Conservation (phyloP, 805 yeast genomes). For the Pichia deserticola region DNA sequence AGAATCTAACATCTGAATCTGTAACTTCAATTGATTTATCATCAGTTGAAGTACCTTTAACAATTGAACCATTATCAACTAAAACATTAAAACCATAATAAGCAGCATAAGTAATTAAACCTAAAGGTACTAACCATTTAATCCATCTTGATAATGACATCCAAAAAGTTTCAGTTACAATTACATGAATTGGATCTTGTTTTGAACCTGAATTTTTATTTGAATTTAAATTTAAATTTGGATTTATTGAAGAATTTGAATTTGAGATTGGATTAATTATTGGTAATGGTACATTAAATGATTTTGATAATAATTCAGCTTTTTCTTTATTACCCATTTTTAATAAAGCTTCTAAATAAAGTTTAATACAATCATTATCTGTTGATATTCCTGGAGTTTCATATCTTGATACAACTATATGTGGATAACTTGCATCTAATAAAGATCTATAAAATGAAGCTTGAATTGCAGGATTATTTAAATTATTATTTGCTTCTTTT, state of each 20-base stretch:
- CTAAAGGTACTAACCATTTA: conserved; percentile 80
- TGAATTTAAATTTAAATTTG: background rate
- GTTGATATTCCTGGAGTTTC: conserved; percentile 92
- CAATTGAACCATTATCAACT: conserved; percentile 74
- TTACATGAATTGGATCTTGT: conserved; percentile 87
- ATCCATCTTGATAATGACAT: conserved; percentile 79
- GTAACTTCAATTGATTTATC: conserved; percentile 80
- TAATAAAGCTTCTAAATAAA: conserved; percentile 75
- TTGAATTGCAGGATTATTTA: conserved; percentile 64
- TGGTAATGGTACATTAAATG: conserved; percentile 26
- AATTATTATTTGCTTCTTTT: conserved; percentile 75
- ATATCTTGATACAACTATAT: conserved; percentile 86
- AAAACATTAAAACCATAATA: conserved; percentile 70
- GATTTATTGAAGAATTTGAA: background rate
- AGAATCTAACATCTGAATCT: conserved; percentile 78
- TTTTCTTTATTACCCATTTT: conserved; percentile 70
- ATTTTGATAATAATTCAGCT: conserved; percentile 58
- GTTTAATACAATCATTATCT: conserved; percentile 67
- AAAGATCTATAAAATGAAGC: conserved; percentile 75
- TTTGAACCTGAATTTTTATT: conserved; percentile 44
- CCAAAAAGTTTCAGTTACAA: conserved; percentile 78
- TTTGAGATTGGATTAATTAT: background rate
- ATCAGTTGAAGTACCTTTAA: conserved; percentile 63
- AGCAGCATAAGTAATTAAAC: conserved; percentile 73
- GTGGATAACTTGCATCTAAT: conserved; percentile 82